Percentiles rank a stretch among this genome's conserved stretches.
These are phyloP conservation scores for Entonaema liquescens DNA, from an alignment of 495 filamentous ascomycete species.

Conservation along the genomic window DNA sequence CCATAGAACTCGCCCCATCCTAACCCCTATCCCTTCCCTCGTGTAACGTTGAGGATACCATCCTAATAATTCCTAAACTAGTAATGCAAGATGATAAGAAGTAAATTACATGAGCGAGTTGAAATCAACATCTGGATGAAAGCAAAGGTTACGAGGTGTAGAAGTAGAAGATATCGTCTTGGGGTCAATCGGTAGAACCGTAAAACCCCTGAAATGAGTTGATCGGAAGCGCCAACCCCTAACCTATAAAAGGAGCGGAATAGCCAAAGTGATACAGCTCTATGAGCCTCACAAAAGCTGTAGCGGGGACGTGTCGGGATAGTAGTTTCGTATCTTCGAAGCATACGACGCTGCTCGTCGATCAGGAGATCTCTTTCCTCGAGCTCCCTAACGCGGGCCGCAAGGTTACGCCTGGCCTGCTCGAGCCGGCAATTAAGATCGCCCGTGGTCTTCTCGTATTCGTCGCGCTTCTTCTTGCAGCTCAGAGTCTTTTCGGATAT, in stretches of 20 bases:
- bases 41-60: background rate
- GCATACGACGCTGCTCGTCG: slow-evolving; percentile 21
- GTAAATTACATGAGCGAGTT: slow-evolving; percentile 9
- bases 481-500: background rate
- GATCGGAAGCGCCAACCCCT: background rate
- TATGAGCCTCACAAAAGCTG: slow-evolving; percentile 3
- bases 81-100: slow-evolving; percentile 2
- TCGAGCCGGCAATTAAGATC: slow-evolving; percentile 10
- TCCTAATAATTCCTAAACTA: slow-evolving; percentile 2
- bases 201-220: background rate
- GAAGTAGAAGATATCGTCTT: background rate
- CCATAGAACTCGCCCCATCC: background rate
- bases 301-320: slow-evolving; percentile 14
- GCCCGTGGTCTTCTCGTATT: slow-evolving; percentile 3
- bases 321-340: slow-evolving; percentile 12
- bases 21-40: slow-evolving; percentile 9
- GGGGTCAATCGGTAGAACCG: background rate
- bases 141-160: slow-evolving; percentile 13
- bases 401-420: slow-evolving; percentile 7
- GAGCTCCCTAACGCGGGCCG: slow-evolving; percentile 7
- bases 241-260: background rate
- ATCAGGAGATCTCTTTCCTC: slow-evolving; percentile 14
- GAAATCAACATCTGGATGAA: background rate
- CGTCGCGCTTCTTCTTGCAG: slow-evolving; percentile 4
- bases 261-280: background rate